Percentiles rank a stretch among this genome's conserved stretches.
These are phyloP conservation scores for Botryotinia narcissicola DNA, from an alignment of 2,329 filamentous ascomycete genomes.

Conservation along the genomic window DNA sequence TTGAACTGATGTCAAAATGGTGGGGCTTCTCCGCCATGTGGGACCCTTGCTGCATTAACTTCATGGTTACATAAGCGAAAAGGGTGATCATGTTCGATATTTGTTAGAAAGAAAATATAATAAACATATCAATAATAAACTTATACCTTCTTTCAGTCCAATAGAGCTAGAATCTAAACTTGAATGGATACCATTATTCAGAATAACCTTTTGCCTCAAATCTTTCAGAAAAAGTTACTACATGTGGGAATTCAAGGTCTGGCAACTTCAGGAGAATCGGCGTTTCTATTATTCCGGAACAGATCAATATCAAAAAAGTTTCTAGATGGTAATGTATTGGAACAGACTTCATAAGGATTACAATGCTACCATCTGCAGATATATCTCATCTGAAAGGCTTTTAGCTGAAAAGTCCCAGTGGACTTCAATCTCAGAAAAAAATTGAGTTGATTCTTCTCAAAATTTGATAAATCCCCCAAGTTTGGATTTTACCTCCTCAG, in stretches of 20 bases:
- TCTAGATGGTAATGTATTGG: background rate
- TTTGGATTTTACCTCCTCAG: background rate
- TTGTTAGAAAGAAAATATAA: background rate
- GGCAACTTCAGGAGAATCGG: background rate
- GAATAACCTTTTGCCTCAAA: too few relatives aligned
- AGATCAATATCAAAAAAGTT: constrained; percentile 12
- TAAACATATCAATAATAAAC: background rate
- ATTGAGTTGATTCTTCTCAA: background rate
- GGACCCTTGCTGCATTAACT: constrained; percentile 9
- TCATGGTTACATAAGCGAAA: background rate
- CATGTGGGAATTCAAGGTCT: background rate
- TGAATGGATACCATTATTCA: too few relatives aligned
- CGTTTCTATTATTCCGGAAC: constrained; percentile 11
- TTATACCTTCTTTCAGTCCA: background rate
- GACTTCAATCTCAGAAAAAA: background rate
- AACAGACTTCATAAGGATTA: background rate
- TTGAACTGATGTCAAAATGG: constrained; percentile 11
- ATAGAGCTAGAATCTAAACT: background rate
- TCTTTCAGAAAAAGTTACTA: background rate
- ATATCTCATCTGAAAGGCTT: background rate
- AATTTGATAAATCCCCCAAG: background rate
- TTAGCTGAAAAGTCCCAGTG: background rate
- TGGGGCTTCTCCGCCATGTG: constrained; percentile 12
- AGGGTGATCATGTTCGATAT: background rate
- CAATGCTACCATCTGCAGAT: background rate